Conservation (phyloP, 2,329 filamentous ascomycete genomes). For the Onygenales sp. region DNA sequence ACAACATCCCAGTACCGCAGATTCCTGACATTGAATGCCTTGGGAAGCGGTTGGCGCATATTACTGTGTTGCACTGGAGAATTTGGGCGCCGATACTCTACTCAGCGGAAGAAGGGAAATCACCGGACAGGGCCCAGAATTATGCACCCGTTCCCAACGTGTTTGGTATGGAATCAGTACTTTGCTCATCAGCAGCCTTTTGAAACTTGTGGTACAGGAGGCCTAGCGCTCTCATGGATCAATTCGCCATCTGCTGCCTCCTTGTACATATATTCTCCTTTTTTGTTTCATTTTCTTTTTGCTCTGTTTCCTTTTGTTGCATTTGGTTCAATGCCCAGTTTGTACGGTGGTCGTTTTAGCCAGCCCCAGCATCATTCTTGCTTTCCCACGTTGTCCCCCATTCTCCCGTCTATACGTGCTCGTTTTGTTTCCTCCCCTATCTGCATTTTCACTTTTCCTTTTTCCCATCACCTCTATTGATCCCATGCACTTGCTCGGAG, state of each 20-base stretch:
- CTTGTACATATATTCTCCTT: no score
- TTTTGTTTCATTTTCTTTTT: no score
- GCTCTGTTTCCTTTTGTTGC: no score
- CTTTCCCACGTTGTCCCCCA: background rate
- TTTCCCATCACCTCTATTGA: background rate
- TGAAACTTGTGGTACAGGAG: no score
- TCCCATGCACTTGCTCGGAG: background rate
- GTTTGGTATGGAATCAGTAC: background rate
- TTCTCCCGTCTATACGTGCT: background rate
- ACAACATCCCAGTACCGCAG: slow-evolving; percentile 7
- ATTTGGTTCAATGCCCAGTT: no score
- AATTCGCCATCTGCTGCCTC: no score
- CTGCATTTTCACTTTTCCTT: background rate
- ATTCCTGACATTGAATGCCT: slow-evolving; percentile 35
- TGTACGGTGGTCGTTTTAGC: background rate
- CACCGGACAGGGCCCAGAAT: background rate
- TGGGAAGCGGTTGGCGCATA: slow-evolving; percentile 68
- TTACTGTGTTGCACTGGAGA: slow-evolving; percentile 79
- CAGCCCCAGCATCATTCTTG: background rate
- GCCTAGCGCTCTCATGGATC: no score
- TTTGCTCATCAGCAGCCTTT: background rate
- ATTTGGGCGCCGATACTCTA: slow-evolving; percentile 77
- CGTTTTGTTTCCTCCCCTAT: background rate
- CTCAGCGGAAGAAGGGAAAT: slow-evolving; percentile 6
- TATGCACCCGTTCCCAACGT: background rate